Percentiles rank a stretch among this genome's conserved stretches.
These are phyloP conservation scores for Fusarium scirpi DNA, from an alignment of 2,329 filamentous ascomycete species.

Conservation along the genomic window DNA sequence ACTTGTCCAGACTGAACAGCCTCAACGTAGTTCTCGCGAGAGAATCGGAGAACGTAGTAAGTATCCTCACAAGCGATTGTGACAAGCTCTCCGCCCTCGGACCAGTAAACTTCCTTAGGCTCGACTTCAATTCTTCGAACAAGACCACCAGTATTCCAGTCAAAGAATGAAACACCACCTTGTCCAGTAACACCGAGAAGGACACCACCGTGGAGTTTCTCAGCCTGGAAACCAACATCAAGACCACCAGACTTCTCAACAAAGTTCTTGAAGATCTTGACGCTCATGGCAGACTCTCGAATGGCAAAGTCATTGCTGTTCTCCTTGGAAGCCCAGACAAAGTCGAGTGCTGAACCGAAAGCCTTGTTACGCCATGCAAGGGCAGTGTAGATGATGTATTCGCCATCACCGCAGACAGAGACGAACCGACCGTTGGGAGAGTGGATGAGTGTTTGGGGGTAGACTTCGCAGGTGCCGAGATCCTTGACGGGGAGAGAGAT, in stretches of 20 bases:
- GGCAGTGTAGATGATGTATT: slow-evolving; percentile 99
- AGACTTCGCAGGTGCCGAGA: slow-evolving; percentile 94
- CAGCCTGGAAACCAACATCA: slow-evolving; percentile 94
- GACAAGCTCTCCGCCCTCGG: slow-evolving; percentile 93
- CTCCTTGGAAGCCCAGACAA: slow-evolving; percentile 96
- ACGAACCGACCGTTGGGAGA: slow-evolving; percentile 96
- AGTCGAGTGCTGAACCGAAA: slow-evolving; percentile 94
- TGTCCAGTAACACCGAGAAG: slow-evolving; percentile 95
- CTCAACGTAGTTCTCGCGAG: slow-evolving; percentile 86
- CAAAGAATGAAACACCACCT: slow-evolving; percentile 94
- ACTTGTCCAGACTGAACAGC: slow-evolving; percentile 84
- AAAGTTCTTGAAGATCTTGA: slow-evolving; percentile 99
- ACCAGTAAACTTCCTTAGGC: slow-evolving; percentile 88
- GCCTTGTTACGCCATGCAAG: slow-evolving; percentile 97
- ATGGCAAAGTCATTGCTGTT: slow-evolving; percentile 99
- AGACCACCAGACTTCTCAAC: slow-evolving; percentile 89
- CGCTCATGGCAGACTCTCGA: slow-evolving; percentile 90
- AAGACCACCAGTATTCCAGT: slow-evolving; percentile 91
- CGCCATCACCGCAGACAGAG: slow-evolving; percentile 86
- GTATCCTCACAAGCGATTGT: slow-evolving; percentile 93
- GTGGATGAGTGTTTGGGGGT: slow-evolving; percentile 92
- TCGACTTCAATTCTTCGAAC: slow-evolving; percentile 91
- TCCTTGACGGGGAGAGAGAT: slow-evolving; percentile 93
- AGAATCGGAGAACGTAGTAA: slow-evolving; percentile 94
- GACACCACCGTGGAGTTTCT: slow-evolving; percentile 88